phyloP scores from a whole-genome alignment of 208 protist species.

The Blechomonas ayalai region DNA sequence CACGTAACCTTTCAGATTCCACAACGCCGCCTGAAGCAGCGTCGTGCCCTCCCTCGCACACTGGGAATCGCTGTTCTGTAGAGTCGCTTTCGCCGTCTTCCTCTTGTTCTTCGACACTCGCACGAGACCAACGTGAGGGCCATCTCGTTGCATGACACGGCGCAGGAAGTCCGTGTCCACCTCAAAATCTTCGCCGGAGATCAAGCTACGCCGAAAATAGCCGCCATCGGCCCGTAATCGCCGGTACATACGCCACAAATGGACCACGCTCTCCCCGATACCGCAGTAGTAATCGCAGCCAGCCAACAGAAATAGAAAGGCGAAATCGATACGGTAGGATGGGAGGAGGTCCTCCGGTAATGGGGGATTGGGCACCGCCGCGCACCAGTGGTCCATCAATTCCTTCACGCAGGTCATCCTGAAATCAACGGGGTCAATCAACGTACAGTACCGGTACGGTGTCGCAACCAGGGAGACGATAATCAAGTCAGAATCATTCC shows the following conservation, averaged over 20 bases:
- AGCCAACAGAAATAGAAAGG: constrained; percentile 66
- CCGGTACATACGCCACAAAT: constrained; percentile 67
- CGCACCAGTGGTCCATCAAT: constrained; percentile 63
- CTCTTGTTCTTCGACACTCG: constrained; percentile 33
- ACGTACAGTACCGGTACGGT: constrained; percentile 41
- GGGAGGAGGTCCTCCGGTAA: constrained; percentile 37
- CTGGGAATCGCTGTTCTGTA: constrained; percentile 10
- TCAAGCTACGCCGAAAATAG: constrained; percentile 37
- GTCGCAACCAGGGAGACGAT: constrained; percentile 56
- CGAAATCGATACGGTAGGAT: constrained; percentile 80
- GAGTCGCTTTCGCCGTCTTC: constrained; percentile 16
- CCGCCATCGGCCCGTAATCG: constrained; percentile 60
- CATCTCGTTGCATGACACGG: constrained; percentile 9
- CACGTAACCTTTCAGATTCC: constrained; percentile 50
- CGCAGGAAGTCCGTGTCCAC: constrained; percentile 69
- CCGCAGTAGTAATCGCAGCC: constrained; percentile 79
- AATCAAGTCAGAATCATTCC: constrained; percentile 81
- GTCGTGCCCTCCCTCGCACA: constrained; percentile 23
- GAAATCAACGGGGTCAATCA: constrained; percentile 48
- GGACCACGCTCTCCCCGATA: constrained; percentile 21
- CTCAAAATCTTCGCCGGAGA: constrained; percentile 25
- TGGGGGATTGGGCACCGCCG: constrained; percentile 31
- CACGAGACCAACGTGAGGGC: background rate
- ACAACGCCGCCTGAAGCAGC: constrained; percentile 65
- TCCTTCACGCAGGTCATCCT: constrained; percentile 37